Evolutionary conservation across 2,329 filamentous ascomycete genomes (phyloP), one percentile per base, ranked within the genome.

Genomic region (Phaeomoniella chlamydospora): DNA sequence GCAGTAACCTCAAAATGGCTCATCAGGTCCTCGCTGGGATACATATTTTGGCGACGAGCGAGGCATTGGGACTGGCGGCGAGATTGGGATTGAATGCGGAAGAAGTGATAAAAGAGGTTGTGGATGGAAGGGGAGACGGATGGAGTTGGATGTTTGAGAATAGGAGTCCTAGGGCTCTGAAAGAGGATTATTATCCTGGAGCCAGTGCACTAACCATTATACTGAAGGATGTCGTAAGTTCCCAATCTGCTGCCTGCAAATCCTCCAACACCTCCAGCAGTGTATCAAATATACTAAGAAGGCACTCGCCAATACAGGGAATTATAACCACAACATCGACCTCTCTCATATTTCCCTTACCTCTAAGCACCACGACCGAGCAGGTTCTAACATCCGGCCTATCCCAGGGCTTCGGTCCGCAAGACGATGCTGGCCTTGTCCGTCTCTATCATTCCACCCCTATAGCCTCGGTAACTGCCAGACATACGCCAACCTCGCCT

Each of bases 261-360:
- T n/a, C n/a, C n/a, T n/a, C n/a, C n/a, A n/a, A n/a, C n/a, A n/a
- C n/a, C n/a, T n/a, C n/a, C n/a, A n/a, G n/a, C n/a, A n/a, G n/a
- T n/a, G n/a, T n/a, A n/a, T n/a, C n/a, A n/a, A n/a, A n/a, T n/a
- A n/a, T n/a, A n/a, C n/a, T n/a, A n/a, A n/a, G n/a, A n/a, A n/a
- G n/a, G n/a, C n/a, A n/a, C n/a, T n/a, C n/a, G n/a, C n/a, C n/a
- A 6, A 6, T 13, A 16, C 30, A 68, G 49, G 65, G 70, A 34
- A 82, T 82, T 54, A 79, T 82, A 50, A 81, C 77, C 2, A 68
- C 72, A 16, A 74, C 74, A 39, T 74, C 75, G 1, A 62, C 74
- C 14, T 59, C 70, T 30, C 56, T 61, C 37, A 59, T 62, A 17
- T 80, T 78, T 50, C 67, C 74, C 0, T 68, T 68, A 1, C 73